phyloP scores from a whole-genome alignment of 78 protist genomes.

The Planoprotostelium fungivorum region DNA sequence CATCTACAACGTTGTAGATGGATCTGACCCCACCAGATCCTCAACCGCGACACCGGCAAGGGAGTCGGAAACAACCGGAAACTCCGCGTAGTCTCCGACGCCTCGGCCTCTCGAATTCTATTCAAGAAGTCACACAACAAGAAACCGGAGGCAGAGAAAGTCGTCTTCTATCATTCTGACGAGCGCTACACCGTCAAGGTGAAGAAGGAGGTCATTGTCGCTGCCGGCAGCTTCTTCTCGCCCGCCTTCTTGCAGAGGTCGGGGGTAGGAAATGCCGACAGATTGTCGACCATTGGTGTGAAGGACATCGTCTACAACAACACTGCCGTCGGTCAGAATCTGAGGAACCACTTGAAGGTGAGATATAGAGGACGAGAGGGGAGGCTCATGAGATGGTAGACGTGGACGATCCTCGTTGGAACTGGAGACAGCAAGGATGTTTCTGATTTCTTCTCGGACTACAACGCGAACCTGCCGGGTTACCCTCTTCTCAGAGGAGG shows the following conservation, averaged over 20 bases:
- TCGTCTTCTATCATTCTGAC: background rate
- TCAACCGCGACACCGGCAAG: background rate
- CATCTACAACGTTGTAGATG: background rate
- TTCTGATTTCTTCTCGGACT: background rate
- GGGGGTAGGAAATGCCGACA: background rate
- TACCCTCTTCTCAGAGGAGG: background rate
- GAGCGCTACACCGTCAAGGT: background rate
- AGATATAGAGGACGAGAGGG: too few species aligned
- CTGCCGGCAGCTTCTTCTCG: background rate
- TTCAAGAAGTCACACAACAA: background rate
- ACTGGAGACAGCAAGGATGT: background rate
- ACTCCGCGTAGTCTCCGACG: background rate
- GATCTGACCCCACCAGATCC: background rate
- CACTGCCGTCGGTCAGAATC: background rate
- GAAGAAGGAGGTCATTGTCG: background rate
- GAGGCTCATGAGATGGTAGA: too few species aligned
- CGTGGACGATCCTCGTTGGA: background rate
- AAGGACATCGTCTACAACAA: background rate
- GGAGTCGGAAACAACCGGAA: background rate
- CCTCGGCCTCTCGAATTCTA: background rate
- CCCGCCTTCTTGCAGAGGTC: background rate
- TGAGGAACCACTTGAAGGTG: background rate
- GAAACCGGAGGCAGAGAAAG: background rate
- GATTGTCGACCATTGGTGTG: background rate
- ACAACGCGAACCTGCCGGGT: background rate